Percentiles rank a stretch among this genome's conserved stretches.
These are phyloP conservation scores for Physcomitrium patens DNA, from an alignment of 225 moss, liverwort and hornwort species.

Conservation along the genomic window DNA sequence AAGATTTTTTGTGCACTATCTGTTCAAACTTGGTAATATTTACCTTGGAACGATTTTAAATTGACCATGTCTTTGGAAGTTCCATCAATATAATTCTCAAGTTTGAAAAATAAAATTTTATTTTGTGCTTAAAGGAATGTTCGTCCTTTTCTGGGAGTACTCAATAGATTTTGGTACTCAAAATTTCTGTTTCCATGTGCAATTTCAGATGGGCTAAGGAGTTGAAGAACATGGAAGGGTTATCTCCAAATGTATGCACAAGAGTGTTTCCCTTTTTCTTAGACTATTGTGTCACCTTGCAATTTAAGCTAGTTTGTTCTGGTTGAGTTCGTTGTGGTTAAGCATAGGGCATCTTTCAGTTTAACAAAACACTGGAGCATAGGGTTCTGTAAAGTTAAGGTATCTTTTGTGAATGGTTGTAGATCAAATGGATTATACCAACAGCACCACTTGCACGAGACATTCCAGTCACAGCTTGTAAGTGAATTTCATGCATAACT, in stretches of 20 bases:
- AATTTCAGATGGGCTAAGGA: conserved; percentile 56
- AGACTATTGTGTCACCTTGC: neutral
- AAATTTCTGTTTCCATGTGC: neutral
- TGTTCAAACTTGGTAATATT: conserved; percentile 1
- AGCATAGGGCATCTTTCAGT: neutral
- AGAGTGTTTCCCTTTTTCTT: conserved; percentile 6
- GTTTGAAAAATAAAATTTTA: neutral
- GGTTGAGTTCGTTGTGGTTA: neutral
- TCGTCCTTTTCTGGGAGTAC: neutral
- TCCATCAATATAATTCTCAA: conserved; percentile 7
- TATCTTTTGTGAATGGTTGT: conserved; percentile 34
- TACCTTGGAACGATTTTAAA: neutral
- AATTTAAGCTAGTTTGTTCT: conserved; percentile 1
- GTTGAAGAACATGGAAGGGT: conserved; percentile 53
- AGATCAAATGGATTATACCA: conserved; percentile 70
- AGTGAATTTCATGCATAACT: conserved; percentile 24
- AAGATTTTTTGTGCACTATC: neutral
- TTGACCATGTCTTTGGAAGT: conserved; percentile 4
- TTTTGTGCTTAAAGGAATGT: neutral
- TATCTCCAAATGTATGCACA: conserved; percentile 54
- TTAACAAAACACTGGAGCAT: neutral
- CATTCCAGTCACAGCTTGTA: conserved; percentile 58
- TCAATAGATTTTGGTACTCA: conserved; percentile 9
- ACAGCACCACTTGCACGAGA: conserved; percentile 65
- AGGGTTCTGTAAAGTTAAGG: conserved; percentile 16